These are phyloP conservation scores for Suhomyces kunorum DNA, from an alignment of 1,139 yeast genomes.

Conservation along the genomic window DNA sequence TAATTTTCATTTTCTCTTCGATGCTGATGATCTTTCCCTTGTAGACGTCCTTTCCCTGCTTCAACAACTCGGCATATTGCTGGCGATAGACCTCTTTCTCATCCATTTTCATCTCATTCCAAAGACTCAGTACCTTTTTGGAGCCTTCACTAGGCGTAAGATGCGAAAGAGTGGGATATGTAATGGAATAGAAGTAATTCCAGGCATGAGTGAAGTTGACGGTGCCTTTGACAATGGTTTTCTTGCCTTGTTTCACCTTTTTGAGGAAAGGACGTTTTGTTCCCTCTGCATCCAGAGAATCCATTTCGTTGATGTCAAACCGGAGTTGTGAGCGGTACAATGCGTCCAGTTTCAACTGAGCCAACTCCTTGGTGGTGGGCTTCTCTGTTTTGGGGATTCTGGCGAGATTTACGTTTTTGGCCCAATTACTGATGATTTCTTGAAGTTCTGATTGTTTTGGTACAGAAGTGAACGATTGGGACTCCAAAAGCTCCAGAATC, in stretches of 20 bases:
- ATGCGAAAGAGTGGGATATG: slow-evolving; percentile 18
- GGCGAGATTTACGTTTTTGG: slow-evolving; percentile 14
- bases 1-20: slow-evolving; percentile 13
- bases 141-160: slow-evolving; percentile 11
- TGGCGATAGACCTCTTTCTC: slow-evolving; percentile 27
- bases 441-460: slow-evolving; percentile 8
- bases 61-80: slow-evolving; percentile 32
- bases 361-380: slow-evolving; percentile 20
- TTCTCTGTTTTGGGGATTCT: slow-evolving; percentile 25
- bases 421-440: slow-evolving; percentile 24
- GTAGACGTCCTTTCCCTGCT: slow-evolving; percentile 33
- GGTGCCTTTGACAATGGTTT: slow-evolving; percentile 9
- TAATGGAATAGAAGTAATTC: slow-evolving; percentile 33
- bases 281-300: neutral
- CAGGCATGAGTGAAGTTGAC: slow-evolving; percentile 37
- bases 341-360: slow-evolving; percentile 21
- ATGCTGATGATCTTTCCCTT: slow-evolving; percentile 31
- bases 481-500: slow-evolving; percentile 4
- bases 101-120: slow-evolving; percentile 30
- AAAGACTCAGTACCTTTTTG: slow-evolving; percentile 22
- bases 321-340: slow-evolving; percentile 29
- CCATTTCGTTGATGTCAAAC: slow-evolving; percentile 15
- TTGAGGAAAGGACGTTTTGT: slow-evolving; percentile 6
- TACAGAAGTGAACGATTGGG: neutral
- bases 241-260: slow-evolving; percentile 6